Evolutionary conservation across 1,284 basidiomycete genomes (phyloP), one percentile per base, ranked within the genome.

Genomic region (Ceratobasidium theobromae): DNA sequence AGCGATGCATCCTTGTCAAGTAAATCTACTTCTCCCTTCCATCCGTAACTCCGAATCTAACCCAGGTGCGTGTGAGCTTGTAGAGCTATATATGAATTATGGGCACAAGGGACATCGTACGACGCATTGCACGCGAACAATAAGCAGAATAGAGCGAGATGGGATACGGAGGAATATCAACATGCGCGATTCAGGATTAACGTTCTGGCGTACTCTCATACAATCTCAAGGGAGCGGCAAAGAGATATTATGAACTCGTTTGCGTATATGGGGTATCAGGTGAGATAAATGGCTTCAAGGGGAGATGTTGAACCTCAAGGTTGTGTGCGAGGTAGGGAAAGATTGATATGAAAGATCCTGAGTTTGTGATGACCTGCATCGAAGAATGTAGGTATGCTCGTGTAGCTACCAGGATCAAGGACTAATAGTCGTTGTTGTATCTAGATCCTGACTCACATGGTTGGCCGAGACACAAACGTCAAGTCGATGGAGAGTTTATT

Each of bases 1-100:
- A 82, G 69, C 79, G 96, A 70, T 93, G 92, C 71, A 88, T 96
- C 41, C 77, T 95, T 49, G 82, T 98, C 73, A 93, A 89, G 89
- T 95, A 67, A 71, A 82, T 76, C 33, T 30, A 1, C 5, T 33
- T 9, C 46, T 2, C 18, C n/a, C 23, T 28, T 16, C 14, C 16
- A 18, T 43, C 40, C 21, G 45, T 48, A 4, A 54, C 25, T 28
- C 23, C 35, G 16, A 32, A 28, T 55, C 40, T 46, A 41, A 18
- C 40, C 21, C n/a, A n/a, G n/a, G n/a, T 41, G 9, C 38, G 25
- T 21, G 5, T 21, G 16, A 12, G 30, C 8, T 48, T 62, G 1
- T 35, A 96, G 93, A 75, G 86, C 86, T 16, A 80, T 92, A 30
- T 88, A 86, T 72, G 87, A 90, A 71, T 85, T 91, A 65, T 93